Base-by-base conservation (phyloP, 345 rosid species). In the Syzygium aqueum region DNA sequence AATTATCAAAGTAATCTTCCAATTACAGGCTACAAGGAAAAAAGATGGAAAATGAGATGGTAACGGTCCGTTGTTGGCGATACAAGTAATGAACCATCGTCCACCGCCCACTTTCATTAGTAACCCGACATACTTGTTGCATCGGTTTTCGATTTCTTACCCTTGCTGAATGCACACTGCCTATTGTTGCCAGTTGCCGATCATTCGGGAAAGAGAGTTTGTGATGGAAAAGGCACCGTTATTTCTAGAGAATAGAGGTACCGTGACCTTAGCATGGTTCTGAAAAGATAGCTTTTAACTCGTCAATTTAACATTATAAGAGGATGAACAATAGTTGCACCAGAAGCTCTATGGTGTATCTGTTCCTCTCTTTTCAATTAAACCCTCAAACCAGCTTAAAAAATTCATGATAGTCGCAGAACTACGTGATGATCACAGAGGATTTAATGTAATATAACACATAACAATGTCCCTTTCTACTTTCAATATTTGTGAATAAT, bases 201-300 rank as follows among this genome's bases (percentile, higher is more conserved):
- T 57, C 63, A 57, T 25, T 57, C 10, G 63, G 63, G 63, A 57
- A 57, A 57, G 63, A 10, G 63, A 57, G 15, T 25, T 25, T 57
- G 6, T 0, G 5, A n/a, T 57, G 0, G 14, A 57, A 57, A 57
- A 57, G n/a, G 28, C 11, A 8, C 59, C 28, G 1, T 57, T 4
- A 27, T 57, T 57, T 57, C 11, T 57, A 57, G 28, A 57, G 63
- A 57, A 57, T 23, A 57, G 25, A 57, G 63, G 13, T 57, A 6
- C 28, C 6, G 0, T 25, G 25, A 57, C 28, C 28, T 25, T 25
- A 23, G 1, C 3, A 57, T 25, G 28, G 2, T 57, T 57, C 3
- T 5, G 0, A 57, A 57, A 56, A 9, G 13, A 23, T 56, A 56
- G n/a, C 61, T 56, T 6, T 23, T 56, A 11, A 57, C 28, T 63